These are phyloP conservation scores for Populus euphratica DNA, from an alignment of 345 rosid genomes.

Conservation along the genomic window DNA sequence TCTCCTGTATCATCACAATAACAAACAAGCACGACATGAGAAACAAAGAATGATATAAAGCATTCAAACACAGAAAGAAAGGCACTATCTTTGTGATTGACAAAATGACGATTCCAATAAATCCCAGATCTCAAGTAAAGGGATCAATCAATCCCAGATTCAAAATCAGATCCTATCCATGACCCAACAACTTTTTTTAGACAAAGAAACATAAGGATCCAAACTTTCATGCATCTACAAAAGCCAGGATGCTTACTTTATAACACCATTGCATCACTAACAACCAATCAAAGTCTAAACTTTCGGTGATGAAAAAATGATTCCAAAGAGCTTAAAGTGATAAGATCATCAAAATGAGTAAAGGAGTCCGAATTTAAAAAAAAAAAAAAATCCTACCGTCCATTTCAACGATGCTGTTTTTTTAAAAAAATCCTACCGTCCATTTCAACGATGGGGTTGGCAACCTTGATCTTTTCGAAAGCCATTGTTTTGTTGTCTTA, in stretches of 20 bases:
- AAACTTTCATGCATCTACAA: not conserved
- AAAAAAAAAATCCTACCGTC: conserved; percentile 56
- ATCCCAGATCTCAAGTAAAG: not conserved
- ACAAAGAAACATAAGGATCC: not conserved
- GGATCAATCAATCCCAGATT: not conserved
- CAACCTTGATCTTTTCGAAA: conserved; percentile 84
- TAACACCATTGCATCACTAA: not conserved
- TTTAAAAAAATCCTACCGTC: conserved; percentile 49
- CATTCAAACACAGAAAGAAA: not conserved
- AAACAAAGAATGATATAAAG: not conserved
- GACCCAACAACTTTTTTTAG: not conserved
- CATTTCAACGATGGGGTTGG: conserved; percentile 95
- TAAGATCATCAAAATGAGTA: not conserved
- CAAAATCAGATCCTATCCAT: not conserved
- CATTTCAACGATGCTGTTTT: conserved; percentile 80
- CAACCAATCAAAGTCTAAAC: not conserved
- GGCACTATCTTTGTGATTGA: not conserved
- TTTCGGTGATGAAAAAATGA: not conserved
- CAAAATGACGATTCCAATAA: not conserved
- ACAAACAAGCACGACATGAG: conserved; percentile 1
- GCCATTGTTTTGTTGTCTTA: conserved; percentile 38
- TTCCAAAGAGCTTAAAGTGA: not conserved
- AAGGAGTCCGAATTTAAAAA: not conserved
- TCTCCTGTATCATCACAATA: conserved; percentile 58
- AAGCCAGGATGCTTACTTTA: not conserved